phyloP scores from a whole-genome alignment of 768 basidiomycete genomes.

The Russula emetica region DNA sequence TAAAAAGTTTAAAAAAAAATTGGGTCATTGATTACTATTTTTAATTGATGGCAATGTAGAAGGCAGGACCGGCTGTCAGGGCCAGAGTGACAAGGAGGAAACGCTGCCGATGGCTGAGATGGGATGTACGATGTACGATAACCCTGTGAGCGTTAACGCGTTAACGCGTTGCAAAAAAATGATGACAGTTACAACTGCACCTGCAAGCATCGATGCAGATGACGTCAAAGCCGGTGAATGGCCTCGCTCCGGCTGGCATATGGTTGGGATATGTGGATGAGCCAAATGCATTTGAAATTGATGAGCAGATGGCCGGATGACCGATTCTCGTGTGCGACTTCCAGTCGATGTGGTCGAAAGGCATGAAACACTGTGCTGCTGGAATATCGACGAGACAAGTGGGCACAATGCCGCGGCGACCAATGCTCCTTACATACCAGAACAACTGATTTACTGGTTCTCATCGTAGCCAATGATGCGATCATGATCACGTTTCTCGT shows the following conservation, averaged over 20 bases:
- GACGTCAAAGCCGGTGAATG: constrained; percentile 78
- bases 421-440: constrained; percentile 99
- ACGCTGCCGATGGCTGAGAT: constrained; percentile 83
- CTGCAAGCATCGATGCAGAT: constrained; percentile 92
- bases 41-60: constrained; percentile 92
- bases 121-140: constrained; percentile 95
- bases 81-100: constrained; percentile 89
- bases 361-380: constrained; percentile 73
- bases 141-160: constrained; percentile 91
- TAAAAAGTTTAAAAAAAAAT: too few species aligned
- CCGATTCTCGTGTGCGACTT: constrained; percentile 86
- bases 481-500: constrained; percentile 85
- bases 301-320: constrained; percentile 95
- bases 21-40: too few species aligned
- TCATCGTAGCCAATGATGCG: constrained; percentile 98
- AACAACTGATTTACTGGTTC: constrained; percentile 84
- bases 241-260: constrained; percentile 55
- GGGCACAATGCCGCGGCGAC: constrained; percentile 81
- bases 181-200: constrained; percentile 87
- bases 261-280: constrained; percentile 84
- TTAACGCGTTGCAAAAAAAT: constrained; percentile 95
- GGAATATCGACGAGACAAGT: constrained; percentile 84
- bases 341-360: constrained; percentile 66
- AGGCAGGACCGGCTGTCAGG: constrained; percentile 87
- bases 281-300: constrained; percentile 99